Percentiles rank a stretch among this genome's conserved stretches.
Evolutionary conservation across 371 early-diverging fungal species (phyloP).

Genomic region (Entomophthora muscae): DNA sequence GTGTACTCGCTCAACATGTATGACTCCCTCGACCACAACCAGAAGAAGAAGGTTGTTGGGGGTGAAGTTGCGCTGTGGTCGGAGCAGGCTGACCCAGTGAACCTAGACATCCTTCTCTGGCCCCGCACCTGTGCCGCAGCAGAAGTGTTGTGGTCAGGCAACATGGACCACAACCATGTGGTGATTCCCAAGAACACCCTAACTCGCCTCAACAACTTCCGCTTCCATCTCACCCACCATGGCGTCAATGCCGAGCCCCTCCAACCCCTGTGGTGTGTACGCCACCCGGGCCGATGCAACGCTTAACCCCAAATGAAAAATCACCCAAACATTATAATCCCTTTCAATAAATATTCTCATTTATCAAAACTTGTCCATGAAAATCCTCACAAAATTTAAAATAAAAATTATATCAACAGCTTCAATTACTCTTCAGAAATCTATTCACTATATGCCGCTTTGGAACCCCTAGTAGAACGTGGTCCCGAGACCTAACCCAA

Average conservation of each 20-base stretch:
- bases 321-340: too few species aligned
- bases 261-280: slow-evolving; percentile 49
- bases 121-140: slow-evolving; percentile 51
- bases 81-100: slow-evolving; percentile 42
- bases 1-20: slow-evolving; percentile 43
- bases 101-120: slow-evolving; percentile 46
- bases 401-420: too few species aligned
- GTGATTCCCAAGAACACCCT: slow-evolving; percentile 36
- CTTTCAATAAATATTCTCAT: too few species aligned
- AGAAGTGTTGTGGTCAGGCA: slow-evolving; percentile 57
- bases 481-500: too few species aligned
- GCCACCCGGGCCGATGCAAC: slow-evolving; percentile 33
- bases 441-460: too few species aligned
- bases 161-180: slow-evolving; percentile 22
- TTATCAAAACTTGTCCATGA: too few species aligned
- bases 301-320: background rate
- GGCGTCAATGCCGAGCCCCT: slow-evolving; percentile 47
- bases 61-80: slow-evolving; percentile 54
- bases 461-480: too few species aligned
- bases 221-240: slow-evolving; percentile 44
- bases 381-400: too few species aligned
- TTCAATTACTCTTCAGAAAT: too few species aligned
- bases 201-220: slow-evolving; percentile 53
- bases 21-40: slow-evolving; percentile 17
- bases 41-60: slow-evolving; percentile 23